These are phyloP conservation scores for Pseudotsuga menziesii DNA, from an alignment of 75 land plant species.

Conservation along the genomic window DNA sequence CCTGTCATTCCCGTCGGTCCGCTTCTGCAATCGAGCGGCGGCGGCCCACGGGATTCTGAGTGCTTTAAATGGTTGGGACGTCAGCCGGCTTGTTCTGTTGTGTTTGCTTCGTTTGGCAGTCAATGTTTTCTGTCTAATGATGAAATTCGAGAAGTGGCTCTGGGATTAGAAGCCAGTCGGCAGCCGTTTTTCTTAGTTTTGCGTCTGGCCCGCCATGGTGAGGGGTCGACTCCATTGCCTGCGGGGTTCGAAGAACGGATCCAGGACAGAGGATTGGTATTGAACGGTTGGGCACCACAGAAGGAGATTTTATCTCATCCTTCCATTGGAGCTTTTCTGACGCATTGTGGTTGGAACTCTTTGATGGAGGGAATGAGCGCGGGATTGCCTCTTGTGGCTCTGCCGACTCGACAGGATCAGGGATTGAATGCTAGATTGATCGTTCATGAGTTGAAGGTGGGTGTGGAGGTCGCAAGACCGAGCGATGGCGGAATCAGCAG, in stretches of 20 bases:
- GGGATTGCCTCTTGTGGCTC: constrained; percentile 17
- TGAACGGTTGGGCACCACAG: constrained; percentile 23
- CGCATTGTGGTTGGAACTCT: constrained; percentile 29
- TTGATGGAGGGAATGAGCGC: constrained; percentile 14
- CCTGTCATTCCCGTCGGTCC: neutral
- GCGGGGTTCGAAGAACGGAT: constrained; percentile 18
- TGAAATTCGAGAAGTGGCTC: constrained; percentile 19
- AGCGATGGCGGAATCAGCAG: neutral
- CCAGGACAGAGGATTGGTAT: constrained; percentile 13
- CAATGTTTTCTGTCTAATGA: constrained; percentile 3
- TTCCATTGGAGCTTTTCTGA: constrained; percentile 16
- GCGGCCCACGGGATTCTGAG: neutral
- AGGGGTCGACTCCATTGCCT: neutral
- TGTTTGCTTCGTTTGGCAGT: constrained; percentile 35
- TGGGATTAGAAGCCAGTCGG: constrained; percentile 19
- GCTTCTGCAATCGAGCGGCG: neutral
- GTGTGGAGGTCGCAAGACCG: constrained; percentile 5
- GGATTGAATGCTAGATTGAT: constrained; percentile 5
- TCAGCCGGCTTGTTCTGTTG: constrained; percentile 13
- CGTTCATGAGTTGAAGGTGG: constrained; percentile 15
- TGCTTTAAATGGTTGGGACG: constrained; percentile 20
- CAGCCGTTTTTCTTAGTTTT: constrained; percentile 26
- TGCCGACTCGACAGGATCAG: constrained; percentile 21
- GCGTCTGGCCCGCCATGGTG: neutral
- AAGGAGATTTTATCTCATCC: constrained; percentile 10